Conservation (phyloP, 106 monocot species). For the Agapanthus africanus region DNA sequence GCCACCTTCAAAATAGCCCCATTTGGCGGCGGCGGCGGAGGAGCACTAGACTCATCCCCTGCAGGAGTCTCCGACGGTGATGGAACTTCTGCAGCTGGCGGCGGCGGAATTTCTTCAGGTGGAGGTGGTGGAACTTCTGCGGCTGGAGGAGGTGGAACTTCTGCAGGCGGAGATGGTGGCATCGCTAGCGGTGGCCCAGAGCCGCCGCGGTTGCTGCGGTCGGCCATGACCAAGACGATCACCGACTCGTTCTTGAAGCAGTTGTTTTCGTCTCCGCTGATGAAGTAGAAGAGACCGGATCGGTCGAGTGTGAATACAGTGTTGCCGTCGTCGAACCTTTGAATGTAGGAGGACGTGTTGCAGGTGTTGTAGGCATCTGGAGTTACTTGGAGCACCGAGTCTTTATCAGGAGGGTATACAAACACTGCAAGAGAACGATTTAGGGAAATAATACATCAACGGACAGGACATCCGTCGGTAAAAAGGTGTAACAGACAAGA, state of each 20-base stretch:
- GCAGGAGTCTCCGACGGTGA: no score
- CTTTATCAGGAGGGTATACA: conserved; percentile 31
- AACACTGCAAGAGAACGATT: conserved; percentile 55
- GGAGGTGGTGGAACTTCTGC: neutral
- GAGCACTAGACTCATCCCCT: neutral
- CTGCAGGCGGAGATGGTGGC: neutral
- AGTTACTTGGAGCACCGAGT: conserved; percentile 51
- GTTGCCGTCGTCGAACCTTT: conserved; percentile 42
- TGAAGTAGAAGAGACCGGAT: conserved; percentile 54
- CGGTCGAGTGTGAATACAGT: conserved; percentile 38
- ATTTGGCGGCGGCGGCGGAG: conserved; percentile 10
- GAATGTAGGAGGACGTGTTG: conserved; percentile 46
- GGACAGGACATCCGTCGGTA: no score
- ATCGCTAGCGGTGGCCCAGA: neutral
- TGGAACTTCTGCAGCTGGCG: no score
- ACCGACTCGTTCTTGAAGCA: conserved; percentile 33
- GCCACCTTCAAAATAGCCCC: conserved; percentile 20
- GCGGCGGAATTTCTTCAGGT: neutral
- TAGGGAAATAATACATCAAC: no score
- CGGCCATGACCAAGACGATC: conserved; percentile 16
- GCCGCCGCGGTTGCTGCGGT: neutral
- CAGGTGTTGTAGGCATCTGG: conserved; percentile 37
- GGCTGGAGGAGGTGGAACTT: conserved; percentile 7
- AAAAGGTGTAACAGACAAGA: no score
- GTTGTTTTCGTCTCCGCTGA: conserved; percentile 41